Percentiles rank a stretch among this genome's conserved stretches.
phyloP scores from a whole-genome alignment of 495 filamentous ascomycete species.

The Neurospora sp. region DNA sequence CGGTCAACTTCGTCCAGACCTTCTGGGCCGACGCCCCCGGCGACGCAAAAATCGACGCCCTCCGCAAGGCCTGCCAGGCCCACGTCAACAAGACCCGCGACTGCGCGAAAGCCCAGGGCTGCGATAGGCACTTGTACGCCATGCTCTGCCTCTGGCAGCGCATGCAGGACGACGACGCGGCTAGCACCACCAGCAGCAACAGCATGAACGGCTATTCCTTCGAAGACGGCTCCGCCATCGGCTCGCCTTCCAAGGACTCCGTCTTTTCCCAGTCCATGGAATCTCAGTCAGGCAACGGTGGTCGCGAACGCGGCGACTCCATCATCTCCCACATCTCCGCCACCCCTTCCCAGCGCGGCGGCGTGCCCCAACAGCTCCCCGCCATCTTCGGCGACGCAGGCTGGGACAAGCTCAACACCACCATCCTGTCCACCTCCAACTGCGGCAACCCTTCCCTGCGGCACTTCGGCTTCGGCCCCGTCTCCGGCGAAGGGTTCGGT shows the following conservation, averaged over 20 bases:
- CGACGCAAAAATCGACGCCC: constrained; percentile 69
- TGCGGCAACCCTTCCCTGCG: constrained; percentile 96
- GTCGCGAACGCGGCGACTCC: constrained; percentile 28
- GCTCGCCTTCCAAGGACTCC: constrained; percentile 42
- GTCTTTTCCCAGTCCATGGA: constrained; percentile 22
- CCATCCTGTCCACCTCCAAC: constrained; percentile 93
- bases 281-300: constrained; percentile 9
- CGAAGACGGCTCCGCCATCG: constrained; percentile 38
- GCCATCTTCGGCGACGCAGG: constrained; percentile 78
- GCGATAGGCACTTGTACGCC: constrained; percentile 88
- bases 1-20: constrained; percentile 75
- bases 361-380: constrained; percentile 43
- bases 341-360: constrained; percentile 9
- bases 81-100: constrained; percentile 74
- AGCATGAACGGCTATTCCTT: constrained; percentile 45
- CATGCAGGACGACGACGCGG: constrained; percentile 62
- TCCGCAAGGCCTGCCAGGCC: constrained; percentile 71
- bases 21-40: constrained; percentile 92
- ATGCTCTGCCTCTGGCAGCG: constrained; percentile 94
- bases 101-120: constrained; percentile 87
- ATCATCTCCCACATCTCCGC: constrained; percentile 20
- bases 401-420: constrained; percentile 93
- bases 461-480: constrained; percentile 94
- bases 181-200: constrained; percentile 40
- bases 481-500: constrained; percentile 88